Conservation (phyloP, 225 moss, liverwort and hornwort genomes). For the Marchantia paleacea region DNA sequence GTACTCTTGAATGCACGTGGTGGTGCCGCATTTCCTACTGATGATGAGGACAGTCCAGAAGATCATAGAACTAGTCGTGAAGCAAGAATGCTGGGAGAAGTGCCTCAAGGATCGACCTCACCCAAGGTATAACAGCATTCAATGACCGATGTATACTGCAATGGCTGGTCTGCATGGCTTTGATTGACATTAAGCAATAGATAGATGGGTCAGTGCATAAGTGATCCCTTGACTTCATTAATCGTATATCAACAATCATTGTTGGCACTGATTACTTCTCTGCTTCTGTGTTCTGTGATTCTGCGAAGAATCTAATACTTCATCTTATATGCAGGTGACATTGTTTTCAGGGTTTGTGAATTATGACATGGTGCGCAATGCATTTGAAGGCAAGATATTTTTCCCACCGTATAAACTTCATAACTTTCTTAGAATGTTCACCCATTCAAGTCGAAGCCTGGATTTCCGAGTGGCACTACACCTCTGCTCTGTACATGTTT, state of each 20-base stretch:
- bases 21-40: slow-evolving; percentile 78
- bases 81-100: slow-evolving; percentile 55
- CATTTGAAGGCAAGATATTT: slow-evolving; percentile 44
- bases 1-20: slow-evolving; percentile 88
- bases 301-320: background rate
- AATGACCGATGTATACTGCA: background rate
- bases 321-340: slow-evolving; percentile 51
- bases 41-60: slow-evolving; percentile 46
- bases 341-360: slow-evolving; percentile 97
- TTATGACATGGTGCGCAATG: slow-evolving; percentile 84
- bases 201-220: background rate
- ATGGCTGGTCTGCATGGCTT: no score
- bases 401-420: background rate
- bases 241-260: background rate
- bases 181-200: background rate
- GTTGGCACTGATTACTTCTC: background rate
- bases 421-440: background rate
- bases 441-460: background rate
- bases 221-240: background rate
- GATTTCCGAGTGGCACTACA: background rate
- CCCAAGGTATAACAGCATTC: slow-evolving; percentile 43
- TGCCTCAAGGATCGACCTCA: slow-evolving; percentile 42
- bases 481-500: background rate
- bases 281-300: background rate
- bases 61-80: slow-evolving; percentile 40